Evolutionary conservation across 73 alveolate genomes (phyloP).

Genomic region (Diophrys appendiculata): DNA sequence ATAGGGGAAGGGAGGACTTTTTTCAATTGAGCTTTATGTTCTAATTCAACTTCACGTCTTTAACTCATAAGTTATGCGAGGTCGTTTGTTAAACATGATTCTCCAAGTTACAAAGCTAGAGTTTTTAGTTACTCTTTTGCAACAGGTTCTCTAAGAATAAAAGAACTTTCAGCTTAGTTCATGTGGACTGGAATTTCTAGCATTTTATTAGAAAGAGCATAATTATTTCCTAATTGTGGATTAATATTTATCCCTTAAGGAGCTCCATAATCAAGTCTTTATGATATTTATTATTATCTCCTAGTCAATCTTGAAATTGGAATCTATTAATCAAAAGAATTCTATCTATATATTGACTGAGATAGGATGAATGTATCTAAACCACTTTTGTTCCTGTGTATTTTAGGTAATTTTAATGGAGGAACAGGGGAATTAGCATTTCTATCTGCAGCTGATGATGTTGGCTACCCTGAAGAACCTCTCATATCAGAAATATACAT

Average conservation of each 20-base stretch:
- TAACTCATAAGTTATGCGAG: constrained; percentile 82
- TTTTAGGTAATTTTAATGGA: not conserved
- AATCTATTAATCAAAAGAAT: constrained; percentile 30
- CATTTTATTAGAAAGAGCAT: too few species aligned
- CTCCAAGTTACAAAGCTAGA: constrained; percentile 88
- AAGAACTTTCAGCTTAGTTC: not conserved
- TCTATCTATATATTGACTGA: not conserved
- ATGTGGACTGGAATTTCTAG: not conserved
- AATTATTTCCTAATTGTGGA: too few species aligned
- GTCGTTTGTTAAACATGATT: constrained; percentile 88
- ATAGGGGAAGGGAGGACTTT: not conserved
- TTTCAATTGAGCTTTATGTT: constrained; percentile 61
- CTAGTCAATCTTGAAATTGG: constrained; percentile 15
- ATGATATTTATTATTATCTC: constrained; percentile 20
- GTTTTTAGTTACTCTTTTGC: constrained; percentile 81
- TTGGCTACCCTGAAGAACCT: too few species aligned
- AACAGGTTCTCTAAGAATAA: constrained; percentile 36
- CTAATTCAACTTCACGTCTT: constrained; percentile 85
- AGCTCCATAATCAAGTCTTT: constrained; percentile 35
- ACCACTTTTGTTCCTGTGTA: not conserved
- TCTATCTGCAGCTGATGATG: not conserved
- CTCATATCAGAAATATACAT: too few species aligned
- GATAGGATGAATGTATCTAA: not conserved
- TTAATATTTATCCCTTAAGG: too few species aligned
- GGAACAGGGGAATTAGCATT: not conserved